Evolutionary conservation across 2,329 filamentous ascomycete genomes (phyloP), one percentile per base, ranked within the genome.

Genomic region (Fusarium sacchari): DNA sequence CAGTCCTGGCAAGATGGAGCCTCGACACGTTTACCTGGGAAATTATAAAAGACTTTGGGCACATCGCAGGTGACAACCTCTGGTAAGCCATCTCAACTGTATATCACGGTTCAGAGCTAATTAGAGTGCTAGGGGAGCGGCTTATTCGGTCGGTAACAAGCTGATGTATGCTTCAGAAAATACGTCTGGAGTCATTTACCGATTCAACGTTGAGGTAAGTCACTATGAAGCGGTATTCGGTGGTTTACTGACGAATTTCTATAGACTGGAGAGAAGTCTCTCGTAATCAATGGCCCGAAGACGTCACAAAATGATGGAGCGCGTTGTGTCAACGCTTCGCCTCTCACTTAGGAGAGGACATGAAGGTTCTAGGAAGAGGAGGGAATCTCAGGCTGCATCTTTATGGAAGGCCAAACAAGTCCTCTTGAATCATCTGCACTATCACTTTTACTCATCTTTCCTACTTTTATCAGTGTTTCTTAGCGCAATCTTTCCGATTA

Each of bases 81-180:
- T 68, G 65, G 49, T 53, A 37, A 37, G 43, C 20, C 10, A 3
- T 46, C 20, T 7, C 4, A 46, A 46, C 2, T 22, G 8, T 4
- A 22, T 28, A 15, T 1, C 18, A 20, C 1, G 8, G 5, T 20
- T 5, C 1, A 6, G 10, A 28, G 7, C 43, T 53, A 12, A 53
- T 7, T 22, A 6, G 3, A 26, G 6, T 7, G 22, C 7, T 1
- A 53, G 49, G 64, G 65, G 64, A 3, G 65, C 64, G 11, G 42
- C 50, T 26, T 68, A 68, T n/a, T 66, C 65, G 17, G 57, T 69
- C 1, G 65, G 64, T 1, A 42, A 43, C 0, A 62, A 36, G 7
- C 47, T 69, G 2, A 63, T 69, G 24, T 69, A 69, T 7, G 65
- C 56, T 4, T 68, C 65, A 3, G 65, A 68, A 13, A 68, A 68